Conservation (phyloP, 768 basidiomycete genomes). For the Infundibulicybe gibba region DNA sequence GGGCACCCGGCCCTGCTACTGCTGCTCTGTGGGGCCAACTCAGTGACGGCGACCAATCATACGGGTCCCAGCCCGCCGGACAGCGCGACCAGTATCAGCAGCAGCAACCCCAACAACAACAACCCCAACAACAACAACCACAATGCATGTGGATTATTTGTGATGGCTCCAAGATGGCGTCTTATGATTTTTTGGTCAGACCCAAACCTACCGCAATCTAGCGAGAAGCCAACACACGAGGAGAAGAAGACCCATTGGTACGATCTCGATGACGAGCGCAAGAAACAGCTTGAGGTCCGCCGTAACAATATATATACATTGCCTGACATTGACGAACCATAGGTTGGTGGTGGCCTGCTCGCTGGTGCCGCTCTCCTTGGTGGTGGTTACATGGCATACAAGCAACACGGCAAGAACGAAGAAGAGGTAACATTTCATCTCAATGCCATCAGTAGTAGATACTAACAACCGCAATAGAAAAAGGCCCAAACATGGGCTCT, state of each 20-base stretch:
- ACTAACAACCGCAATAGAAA: conserved; percentile 29
- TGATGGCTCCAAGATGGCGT: neutral
- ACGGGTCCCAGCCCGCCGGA: too few relatives aligned
- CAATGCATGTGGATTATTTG: conserved; percentile 5
- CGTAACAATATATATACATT: neutral
- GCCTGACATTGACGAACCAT: conserved; percentile 6
- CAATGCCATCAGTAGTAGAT: neutral
- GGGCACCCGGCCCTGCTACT: conserved; percentile 53
- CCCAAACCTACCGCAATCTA: conserved; percentile 6
- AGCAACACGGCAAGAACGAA: conserved; percentile 50
- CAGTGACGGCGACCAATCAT: conserved; percentile 21
- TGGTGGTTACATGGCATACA: conserved; percentile 48
- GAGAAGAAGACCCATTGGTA: conserved; percentile 55
- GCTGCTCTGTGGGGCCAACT: conserved; percentile 69
- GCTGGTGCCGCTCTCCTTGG: conserved; percentile 51
- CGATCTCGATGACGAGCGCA: conserved; percentile 48
- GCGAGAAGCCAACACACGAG: conserved; percentile 24
- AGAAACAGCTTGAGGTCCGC: conserved; percentile 55
- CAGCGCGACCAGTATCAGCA: conserved; percentile 16
- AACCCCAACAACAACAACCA: conserved; percentile 19
- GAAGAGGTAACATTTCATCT: conserved; percentile 41
- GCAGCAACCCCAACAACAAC: conserved; percentile 22
- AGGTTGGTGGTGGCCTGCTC: conserved; percentile 66
- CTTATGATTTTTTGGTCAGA: conserved; percentile 9
- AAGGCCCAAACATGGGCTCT: conserved; percentile 46